Evolutionary conservation across 768 basidiomycete species (phyloP), one percentile per base, ranked within the genome.

Genomic region (Tulasnella sp.): DNA sequence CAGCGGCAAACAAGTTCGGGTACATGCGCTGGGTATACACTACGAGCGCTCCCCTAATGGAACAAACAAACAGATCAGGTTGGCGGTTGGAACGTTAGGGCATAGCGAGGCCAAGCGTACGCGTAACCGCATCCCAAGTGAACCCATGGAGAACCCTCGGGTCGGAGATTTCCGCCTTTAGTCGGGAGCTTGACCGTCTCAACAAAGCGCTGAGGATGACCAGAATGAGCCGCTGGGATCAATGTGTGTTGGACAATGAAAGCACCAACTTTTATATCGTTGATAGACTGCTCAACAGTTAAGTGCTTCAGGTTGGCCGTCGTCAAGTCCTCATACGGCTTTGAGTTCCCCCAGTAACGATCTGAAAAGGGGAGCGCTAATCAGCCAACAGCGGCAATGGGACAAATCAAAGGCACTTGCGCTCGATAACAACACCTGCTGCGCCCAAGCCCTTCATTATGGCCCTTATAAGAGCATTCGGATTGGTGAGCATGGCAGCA

Each of bases 351-450:
- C 67, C 70, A 77, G 39, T 77, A 77, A 5, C 76, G 76, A 77
- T 77, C 76, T 77, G 35, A 9, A 29, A 32, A 71, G 9, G 16
- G 35, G 26, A n/a, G 44, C 3, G 29, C 32, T 15, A 42, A 3
- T 29, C 37, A 20, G 70, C 20, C 32, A 3, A 2, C 5, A 37
- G 40, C 2, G 70, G 5, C 5, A 20, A 20, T 42, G 32, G 18
- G 23, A 32, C 2, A 75, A 0, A 18, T 18, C 4, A 5, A 10
- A 35, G 26, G 2, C 35, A 79, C 61, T 51, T 70, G 77, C 75
- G 79, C 51, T 79, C 79, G 37, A 79, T 61, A 15, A 79, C 20
- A 0, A 79, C 57, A 6, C 75, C 75, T 0, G 79, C 79, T 70
- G 67, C 79, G 18, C 75, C 75, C 5, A 70, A 51, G 39, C 39